Conservation (phyloP, 257 asterid genomes). For the Solanum chmielewskii region DNA sequence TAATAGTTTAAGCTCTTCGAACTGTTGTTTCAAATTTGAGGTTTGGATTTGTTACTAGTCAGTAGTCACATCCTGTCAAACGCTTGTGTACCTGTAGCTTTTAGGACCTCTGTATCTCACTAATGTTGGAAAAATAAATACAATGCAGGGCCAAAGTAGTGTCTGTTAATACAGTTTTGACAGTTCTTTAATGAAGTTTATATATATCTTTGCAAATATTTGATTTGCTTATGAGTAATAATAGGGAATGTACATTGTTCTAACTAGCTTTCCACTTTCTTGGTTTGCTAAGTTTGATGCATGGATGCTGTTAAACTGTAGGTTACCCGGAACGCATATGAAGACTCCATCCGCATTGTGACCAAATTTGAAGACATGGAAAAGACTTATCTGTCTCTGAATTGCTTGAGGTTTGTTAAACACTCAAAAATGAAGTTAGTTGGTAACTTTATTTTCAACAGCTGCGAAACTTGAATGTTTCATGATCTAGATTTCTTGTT, state of each 20-base stretch:
- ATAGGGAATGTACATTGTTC: not conserved
- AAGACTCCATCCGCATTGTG: constrained; percentile 77
- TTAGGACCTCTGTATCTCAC: not conserved
- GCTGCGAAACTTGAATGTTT: not conserved
- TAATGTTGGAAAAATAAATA: not conserved
- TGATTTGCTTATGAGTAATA: not conserved
- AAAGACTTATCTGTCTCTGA: constrained; percentile 45
- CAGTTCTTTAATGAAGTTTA: not conserved
- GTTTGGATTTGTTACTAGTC: not conserved
- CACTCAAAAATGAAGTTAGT: not conserved
- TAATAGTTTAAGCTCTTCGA: not conserved
- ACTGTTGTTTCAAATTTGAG: not conserved
- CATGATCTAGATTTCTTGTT: not conserved
- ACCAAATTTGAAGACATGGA: constrained; percentile 83
- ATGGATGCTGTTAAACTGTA: constrained; percentile 7
- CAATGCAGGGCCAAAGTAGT: not conserved
- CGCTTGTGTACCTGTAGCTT: not conserved
- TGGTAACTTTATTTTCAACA: not conserved
- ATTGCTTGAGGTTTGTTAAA: constrained; percentile 59
- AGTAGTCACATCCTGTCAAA: not conserved
- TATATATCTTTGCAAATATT: not conserved
- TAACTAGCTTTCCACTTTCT: not conserved
- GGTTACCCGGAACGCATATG: constrained; percentile 82
- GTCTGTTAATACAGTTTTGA: not conserved
- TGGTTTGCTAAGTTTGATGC: constrained; percentile 1